Conservation (phyloP, 2,329 filamentous ascomycete genomes). For the Pseudogymnoascus sp. region DNA sequence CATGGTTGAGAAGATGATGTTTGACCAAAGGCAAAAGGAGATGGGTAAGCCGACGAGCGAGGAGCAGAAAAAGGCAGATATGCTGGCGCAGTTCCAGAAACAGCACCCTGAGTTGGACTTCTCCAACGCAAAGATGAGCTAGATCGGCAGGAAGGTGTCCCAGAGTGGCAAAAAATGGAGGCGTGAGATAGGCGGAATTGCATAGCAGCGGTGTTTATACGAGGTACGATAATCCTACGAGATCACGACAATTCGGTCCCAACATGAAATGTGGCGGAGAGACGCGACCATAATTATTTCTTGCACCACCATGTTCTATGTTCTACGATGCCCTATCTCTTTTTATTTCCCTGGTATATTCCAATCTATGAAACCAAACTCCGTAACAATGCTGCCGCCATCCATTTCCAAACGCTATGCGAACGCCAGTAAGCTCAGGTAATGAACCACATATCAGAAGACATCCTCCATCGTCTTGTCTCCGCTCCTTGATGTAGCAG, state of each 20-base stretch:
- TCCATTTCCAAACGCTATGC: conserved; percentile 1
- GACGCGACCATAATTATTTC: neutral
- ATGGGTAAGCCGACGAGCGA: conserved; percentile 80
- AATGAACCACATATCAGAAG: conserved; percentile 26
- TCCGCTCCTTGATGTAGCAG: conserved; percentile 27
- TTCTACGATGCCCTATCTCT: neutral
- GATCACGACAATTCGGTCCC: neutral
- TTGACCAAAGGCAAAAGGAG: conserved; percentile 95
- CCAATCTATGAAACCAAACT: conserved; percentile 3
- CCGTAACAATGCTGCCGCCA: neutral
- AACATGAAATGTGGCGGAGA: neutral
- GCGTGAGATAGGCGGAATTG: neutral
- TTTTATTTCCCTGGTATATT: neutral
- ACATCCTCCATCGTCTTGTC: conserved; percentile 44
- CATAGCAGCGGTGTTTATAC: conserved; percentile 5
- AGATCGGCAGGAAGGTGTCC: conserved; percentile 14
- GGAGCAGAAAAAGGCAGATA: conserved; percentile 89
- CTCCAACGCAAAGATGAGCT: conserved; percentile 59
- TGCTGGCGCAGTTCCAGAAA: conserved; percentile 85
- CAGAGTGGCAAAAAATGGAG: neutral
- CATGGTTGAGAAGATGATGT: conserved; percentile 99
- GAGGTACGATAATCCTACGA: neutral
- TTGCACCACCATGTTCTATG: neutral
- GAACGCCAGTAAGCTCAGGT: neutral
- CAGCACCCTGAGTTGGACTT: conserved; percentile 70